phyloP scores from a whole-genome alignment of 768 basidiomycete genomes.

The button mushroom (Agaricus bisporus) region DNA sequence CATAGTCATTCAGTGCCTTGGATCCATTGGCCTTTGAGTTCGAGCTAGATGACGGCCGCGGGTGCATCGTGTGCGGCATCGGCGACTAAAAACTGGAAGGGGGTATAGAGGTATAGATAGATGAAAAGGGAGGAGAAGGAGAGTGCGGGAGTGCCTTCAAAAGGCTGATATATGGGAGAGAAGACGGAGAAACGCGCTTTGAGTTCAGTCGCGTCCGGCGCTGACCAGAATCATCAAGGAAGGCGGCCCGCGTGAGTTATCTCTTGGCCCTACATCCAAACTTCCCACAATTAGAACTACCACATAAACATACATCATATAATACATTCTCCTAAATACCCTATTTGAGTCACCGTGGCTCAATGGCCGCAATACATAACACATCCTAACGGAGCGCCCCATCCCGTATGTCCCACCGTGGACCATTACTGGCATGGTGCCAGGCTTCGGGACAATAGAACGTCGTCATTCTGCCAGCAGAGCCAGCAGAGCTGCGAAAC shows the following conservation, averaged over 20 bases:
- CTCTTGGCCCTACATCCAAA: constrained; percentile 11
- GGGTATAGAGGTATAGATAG: constrained; percentile 5
- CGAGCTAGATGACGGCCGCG: constrained; percentile 31
- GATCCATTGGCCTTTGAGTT: constrained; percentile 33
- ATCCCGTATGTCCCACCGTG: background rate
- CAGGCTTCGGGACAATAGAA: background rate
- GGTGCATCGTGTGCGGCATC: constrained; percentile 22
- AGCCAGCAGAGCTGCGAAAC: background rate
- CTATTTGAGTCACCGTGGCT: background rate
- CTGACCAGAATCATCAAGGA: constrained; percentile 32
- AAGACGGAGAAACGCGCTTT: constrained; percentile 18
- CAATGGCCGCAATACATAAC: background rate
- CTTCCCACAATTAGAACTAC: constrained; percentile 13
- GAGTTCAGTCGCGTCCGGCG: constrained; percentile 39
- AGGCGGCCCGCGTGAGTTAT: constrained; percentile 9
- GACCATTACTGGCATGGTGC: background rate
- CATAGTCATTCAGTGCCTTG: constrained; percentile 63
- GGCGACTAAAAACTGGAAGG: constrained; percentile 2
- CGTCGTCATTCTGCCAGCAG: background rate
- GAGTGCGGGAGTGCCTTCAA: background rate
- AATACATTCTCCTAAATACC: background rate
- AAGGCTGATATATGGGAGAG: constrained; percentile 9
- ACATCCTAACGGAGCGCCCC: background rate
- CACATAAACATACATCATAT: background rate
- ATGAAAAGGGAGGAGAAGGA: constrained; percentile 8